Conservation (phyloP, 495 filamentous ascomycete genomes). For the Aspergillus saccharolyticus region DNA sequence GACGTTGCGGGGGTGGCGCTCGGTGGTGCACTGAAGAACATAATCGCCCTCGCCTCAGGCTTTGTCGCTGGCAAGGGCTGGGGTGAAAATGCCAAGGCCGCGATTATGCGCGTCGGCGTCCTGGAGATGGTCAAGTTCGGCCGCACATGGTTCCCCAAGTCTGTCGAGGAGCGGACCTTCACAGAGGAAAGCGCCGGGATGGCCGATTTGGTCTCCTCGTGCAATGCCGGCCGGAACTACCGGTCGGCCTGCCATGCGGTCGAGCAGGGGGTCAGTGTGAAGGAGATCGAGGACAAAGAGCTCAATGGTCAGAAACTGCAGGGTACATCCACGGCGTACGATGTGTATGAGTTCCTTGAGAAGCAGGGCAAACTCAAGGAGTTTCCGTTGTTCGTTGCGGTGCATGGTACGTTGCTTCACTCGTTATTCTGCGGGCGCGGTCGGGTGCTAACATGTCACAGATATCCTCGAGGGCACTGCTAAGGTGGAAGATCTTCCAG, state of each 20-base stretch:
- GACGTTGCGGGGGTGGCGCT: constrained; percentile 88
- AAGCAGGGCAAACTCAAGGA: constrained; percentile 60
- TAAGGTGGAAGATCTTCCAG: not conserved
- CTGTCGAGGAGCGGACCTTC: constrained; percentile 69
- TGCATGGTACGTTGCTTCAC: constrained; percentile 39
- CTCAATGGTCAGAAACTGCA: constrained; percentile 93
- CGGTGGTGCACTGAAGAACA: constrained; percentile 85
- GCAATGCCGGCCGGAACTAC: constrained; percentile 77
- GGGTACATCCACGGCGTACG: constrained; percentile 75
- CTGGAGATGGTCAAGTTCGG: constrained; percentile 86
- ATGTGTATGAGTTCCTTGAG: constrained; percentile 74
- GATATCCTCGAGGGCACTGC: constrained; percentile 17
- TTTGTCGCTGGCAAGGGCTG: constrained; percentile 85
- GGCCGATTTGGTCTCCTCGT: constrained; percentile 83
- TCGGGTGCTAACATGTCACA: constrained; percentile 8
- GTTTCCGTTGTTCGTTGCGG: constrained; percentile 77
- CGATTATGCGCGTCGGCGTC: constrained; percentile 81
- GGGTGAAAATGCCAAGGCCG: constrained; percentile 92
- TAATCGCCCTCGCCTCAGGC: constrained; percentile 80
- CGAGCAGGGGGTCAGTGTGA: constrained; percentile 59
- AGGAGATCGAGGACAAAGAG: constrained; percentile 74
- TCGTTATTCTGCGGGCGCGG: not conserved
- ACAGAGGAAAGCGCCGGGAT: constrained; percentile 86
- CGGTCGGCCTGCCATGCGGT: constrained; percentile 71
- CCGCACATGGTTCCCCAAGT: constrained; percentile 72